These are phyloP conservation scores for Lactuca saligna DNA, from an alignment of 129 eudicot species.

Conservation along the genomic window DNA sequence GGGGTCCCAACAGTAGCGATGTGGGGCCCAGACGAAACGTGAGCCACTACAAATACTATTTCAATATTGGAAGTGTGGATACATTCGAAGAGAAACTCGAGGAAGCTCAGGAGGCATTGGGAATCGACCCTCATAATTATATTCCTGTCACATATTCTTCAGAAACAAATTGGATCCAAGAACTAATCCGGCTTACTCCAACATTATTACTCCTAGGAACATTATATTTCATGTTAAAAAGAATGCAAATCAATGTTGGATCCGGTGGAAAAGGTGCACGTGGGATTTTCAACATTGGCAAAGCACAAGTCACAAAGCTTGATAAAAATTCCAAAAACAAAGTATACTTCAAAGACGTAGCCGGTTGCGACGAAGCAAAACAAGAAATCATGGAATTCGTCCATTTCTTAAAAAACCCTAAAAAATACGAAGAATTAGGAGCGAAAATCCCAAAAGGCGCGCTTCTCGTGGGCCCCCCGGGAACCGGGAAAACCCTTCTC, in stretches of 20 bases:
- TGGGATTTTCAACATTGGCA: conserved; percentile 68
- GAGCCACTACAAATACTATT: conserved; percentile 48
- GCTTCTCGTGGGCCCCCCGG: conserved; percentile 89
- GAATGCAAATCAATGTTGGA: conserved; percentile 58
- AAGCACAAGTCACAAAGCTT: conserved; percentile 61
- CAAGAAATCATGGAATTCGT: conserved; percentile 89
- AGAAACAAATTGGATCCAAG: conserved; percentile 51
- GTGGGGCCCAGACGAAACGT: conserved; percentile 17
- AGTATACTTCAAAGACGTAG: conserved; percentile 83
- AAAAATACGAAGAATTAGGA: conserved; percentile 72
- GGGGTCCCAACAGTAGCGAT: conserved; percentile 34
- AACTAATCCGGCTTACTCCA: conserved; percentile 44
- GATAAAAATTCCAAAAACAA: conserved; percentile 79
- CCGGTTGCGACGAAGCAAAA: conserved; percentile 88
- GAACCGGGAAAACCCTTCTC: conserved; percentile 84
- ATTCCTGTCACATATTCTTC: conserved; percentile 65
- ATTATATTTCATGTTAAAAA: conserved; percentile 44
- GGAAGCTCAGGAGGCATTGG: conserved; percentile 71
- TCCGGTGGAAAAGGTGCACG: conserved; percentile 69
- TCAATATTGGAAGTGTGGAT: conserved; percentile 70
- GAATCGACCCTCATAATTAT: conserved; percentile 64
- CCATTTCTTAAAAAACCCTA: conserved; percentile 68
- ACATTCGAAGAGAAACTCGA: conserved; percentile 77
- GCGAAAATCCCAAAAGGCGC: conserved; percentile 92
- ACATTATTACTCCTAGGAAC: conserved; percentile 47